Evolutionary conservation across 2,329 filamentous ascomycete species (phyloP).

Genomic region (Cytospora leucostoma): DNA sequence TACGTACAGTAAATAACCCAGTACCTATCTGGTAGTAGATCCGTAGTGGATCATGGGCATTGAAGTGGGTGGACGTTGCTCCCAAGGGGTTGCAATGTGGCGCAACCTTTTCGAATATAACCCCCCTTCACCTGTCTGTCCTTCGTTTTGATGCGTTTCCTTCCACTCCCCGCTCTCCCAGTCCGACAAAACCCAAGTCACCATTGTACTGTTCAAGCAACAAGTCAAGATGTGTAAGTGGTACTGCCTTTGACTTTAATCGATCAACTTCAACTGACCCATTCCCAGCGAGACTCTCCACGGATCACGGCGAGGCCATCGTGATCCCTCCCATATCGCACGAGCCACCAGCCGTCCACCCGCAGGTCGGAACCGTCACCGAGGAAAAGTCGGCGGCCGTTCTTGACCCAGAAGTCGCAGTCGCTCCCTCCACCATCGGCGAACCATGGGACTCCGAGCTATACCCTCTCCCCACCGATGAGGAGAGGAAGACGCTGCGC

Average conservation of each 20-base stretch:
- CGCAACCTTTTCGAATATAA: no score
- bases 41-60: no score
- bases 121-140: no score
- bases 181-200: not conserved
- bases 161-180: not conserved
- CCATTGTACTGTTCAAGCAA: not conserved
- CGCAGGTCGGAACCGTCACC: constrained; percentile 15
- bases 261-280: not conserved
- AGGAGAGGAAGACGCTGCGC: constrained; percentile 48
- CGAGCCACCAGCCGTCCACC: constrained; percentile 21
- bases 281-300: not conserved
- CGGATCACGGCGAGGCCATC: constrained; percentile 17
- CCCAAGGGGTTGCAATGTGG: no score
- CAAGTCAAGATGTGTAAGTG: constrained; percentile 24
- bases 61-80: no score
- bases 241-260: no score
- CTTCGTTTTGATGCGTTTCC: not conserved
- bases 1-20: no score
- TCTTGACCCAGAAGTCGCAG: constrained; percentile 1
- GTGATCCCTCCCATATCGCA: constrained; percentile 10
- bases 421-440: not conserved
- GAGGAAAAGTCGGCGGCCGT: constrained; percentile 3
- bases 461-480: constrained; percentile 46
- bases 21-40: no score
- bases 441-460: constrained; percentile 31